Conservation (phyloP, 2,329 filamentous ascomycete genomes). For the Apiospora koreana region DNA sequence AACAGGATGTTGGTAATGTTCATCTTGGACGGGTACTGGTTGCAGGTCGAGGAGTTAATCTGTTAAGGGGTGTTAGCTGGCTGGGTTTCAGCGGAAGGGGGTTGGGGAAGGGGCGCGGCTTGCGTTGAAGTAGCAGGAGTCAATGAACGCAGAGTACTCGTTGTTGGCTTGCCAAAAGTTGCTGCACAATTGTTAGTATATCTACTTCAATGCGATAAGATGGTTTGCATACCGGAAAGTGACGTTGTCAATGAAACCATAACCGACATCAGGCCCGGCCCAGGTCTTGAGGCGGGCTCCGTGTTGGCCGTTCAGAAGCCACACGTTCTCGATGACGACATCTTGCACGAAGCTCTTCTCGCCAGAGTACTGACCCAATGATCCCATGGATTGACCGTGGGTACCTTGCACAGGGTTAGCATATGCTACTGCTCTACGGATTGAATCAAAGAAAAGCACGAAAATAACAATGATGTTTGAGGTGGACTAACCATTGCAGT, state of each 20-base stretch:
- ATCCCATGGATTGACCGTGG: constrained; percentile 59
- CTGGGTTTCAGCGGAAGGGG: background rate
- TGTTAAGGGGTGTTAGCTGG: constrained; percentile 15
- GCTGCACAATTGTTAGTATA: constrained; percentile 28
- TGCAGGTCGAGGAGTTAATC: constrained; percentile 49
- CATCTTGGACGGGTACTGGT: constrained; percentile 54
- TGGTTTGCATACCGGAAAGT: constrained; percentile 44
- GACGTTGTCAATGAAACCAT: constrained; percentile 62
- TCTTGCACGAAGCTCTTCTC: constrained; percentile 57
- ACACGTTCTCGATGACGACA: constrained; percentile 60
- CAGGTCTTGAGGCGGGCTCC: constrained; percentile 63
- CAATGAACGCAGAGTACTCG: constrained; percentile 58
- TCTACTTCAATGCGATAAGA: background rate
- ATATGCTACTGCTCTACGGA: too few relatives aligned
- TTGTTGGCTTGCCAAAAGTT: constrained; percentile 61
- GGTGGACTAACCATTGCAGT: constrained; percentile 48
- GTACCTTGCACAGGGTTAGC: constrained; percentile 40
- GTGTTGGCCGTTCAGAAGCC: constrained; percentile 51
- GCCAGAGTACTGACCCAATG: constrained; percentile 57
- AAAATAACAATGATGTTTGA: fast-evolving
- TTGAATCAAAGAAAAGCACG: too few relatives aligned
- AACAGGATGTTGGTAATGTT: constrained; percentile 61
- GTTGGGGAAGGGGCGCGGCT: constrained; percentile 21
- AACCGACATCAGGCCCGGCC: constrained; percentile 58
- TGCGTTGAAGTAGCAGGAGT: constrained; percentile 65